These are phyloP conservation scores for Cryptococcus sp. DNA, from an alignment of 1,284 basidiomycete genomes.

Conservation along the genomic window DNA sequence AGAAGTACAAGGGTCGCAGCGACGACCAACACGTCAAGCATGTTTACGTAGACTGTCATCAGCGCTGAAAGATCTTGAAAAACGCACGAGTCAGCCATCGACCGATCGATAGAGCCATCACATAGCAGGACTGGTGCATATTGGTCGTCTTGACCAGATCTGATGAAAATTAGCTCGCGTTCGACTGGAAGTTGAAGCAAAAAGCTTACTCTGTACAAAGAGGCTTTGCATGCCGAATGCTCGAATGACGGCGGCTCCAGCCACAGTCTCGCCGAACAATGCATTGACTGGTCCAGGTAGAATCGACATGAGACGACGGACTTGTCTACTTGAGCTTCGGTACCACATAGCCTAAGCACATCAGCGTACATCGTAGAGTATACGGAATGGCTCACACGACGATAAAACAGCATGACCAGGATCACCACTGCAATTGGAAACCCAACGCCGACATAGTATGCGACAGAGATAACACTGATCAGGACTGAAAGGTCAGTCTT, in stretches of 20 bases:
- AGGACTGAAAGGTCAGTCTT: constrained; percentile 11
- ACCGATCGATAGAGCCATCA: constrained; percentile 17
- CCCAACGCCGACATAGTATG: constrained; percentile 21
- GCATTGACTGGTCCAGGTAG: constrained; percentile 33
- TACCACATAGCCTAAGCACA: constrained; percentile 18
- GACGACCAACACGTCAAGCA: not conserved
- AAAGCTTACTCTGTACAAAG: constrained; percentile 19
- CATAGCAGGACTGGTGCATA: constrained; percentile 17
- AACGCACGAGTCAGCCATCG: constrained; percentile 23
- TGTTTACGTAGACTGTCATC: not conserved
- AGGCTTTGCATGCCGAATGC: constrained; percentile 29
- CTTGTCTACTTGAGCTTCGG: constrained; percentile 19
- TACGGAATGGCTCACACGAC: constrained; percentile 13
- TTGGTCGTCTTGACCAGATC: constrained; percentile 27
- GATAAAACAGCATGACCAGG: constrained; percentile 16
- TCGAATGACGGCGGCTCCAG: constrained; percentile 32
- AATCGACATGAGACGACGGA: constrained; percentile 19
- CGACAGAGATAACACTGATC: constrained; percentile 16
- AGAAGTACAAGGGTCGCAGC: not conserved
- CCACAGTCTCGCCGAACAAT: constrained; percentile 32
- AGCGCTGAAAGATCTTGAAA: not conserved
- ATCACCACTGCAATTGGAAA: constrained; percentile 13
- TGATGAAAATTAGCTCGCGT: constrained; percentile 3
- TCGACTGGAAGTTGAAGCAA: no score
- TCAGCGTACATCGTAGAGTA: not conserved